Percentiles rank a stretch among this genome's conserved stretches.
These are phyloP conservation scores for Monosporascus sp. DNA, from an alignment of 2,329 filamentous ascomycete genomes.

Conservation along the genomic window DNA sequence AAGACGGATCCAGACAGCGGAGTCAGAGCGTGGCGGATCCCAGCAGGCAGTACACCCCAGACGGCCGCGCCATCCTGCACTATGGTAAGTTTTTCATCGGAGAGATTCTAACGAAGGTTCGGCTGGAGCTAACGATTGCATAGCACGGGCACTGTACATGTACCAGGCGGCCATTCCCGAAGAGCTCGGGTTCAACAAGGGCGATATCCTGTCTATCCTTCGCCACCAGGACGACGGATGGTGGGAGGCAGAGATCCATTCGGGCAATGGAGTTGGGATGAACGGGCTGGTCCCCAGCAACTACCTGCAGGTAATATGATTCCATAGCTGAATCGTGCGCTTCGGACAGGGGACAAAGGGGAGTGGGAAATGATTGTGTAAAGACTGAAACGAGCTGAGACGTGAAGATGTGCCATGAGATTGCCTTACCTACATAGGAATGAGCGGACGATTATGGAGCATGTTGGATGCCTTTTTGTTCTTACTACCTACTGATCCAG, in stretches of 20 bases:
- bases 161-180: conserved; percentile 94
- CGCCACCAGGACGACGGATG: conserved; percentile 95
- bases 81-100: conserved; percentile 67
- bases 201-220: conserved; percentile 82
- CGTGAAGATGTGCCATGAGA: conserved; percentile 2
- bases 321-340: conserved; percentile 27
- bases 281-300: conserved; percentile 63
- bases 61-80: conserved; percentile 83
- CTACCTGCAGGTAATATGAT: conserved; percentile 47
- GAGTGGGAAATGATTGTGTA: not conserved
- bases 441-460: not conserved
- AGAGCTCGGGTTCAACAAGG: conserved; percentile 87
- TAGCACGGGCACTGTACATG: conserved; percentile 89
- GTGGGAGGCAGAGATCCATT: conserved; percentile 96
- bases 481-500: not conserved
- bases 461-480: conserved; percentile 4
- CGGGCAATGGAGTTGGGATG: conserved; percentile 48
- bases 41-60: conserved; percentile 74
- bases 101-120: not conserved
- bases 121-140: not conserved
- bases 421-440: conserved; percentile 9
- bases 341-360: not conserved
- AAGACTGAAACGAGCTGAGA: not conserved
- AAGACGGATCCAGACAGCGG: conserved; percentile 44
- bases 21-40: conserved; percentile 86